Base-by-base conservation (phyloP, 192 early-diverging fungal species). In the Umbelopsis ramanniana region DNA sequence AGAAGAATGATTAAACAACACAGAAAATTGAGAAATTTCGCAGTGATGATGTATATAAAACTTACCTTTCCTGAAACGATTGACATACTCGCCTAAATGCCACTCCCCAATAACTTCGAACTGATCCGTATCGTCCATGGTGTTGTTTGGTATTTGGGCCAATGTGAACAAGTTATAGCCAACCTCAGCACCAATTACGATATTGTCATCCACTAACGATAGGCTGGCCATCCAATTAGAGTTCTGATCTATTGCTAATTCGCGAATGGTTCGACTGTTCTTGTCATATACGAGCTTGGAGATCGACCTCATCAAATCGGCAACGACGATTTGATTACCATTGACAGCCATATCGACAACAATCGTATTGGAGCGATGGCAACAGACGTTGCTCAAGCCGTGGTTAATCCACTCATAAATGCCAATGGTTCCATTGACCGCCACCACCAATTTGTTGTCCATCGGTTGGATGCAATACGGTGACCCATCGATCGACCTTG, bases 31-130 rank as follows among this genome's bases (percentile, higher is more conserved):
- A 43, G 57, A 54, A 71, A 22, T 37, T 46, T n/a, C 40, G 6
- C 40, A 43, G 11, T 7, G 40, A 43, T 43, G 40, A 1, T 1
- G 11, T 43, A 43, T 12, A 12, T 43, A 43, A 43, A 6, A 23
- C 72, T 76, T 82, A 92, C 96, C 97, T 63, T 84, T 76, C 26
- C 90, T 80, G 66, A 98, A 87, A 15, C 86, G 84, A 74, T 95
- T 96, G 63, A 98, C 85, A 40, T 83, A 78, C 69, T 96, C 94
- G 26, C 95, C 95, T 26, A 97, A 46, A 75, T 95, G 93, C 84
- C 83, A 95, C 67, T 84, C 81, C 35, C 87, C 95, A 70, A 84
- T 78, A 9, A 87, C 80, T 48, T 85, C 82, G 57, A 97, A 76
- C 24, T 90, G 90, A 14, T 85, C 26, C 4, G 33, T 17, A 14